phyloP scores from a whole-genome alignment of 768 basidiomycete species.

The Chalciporus pseudorubinellus region DNA sequence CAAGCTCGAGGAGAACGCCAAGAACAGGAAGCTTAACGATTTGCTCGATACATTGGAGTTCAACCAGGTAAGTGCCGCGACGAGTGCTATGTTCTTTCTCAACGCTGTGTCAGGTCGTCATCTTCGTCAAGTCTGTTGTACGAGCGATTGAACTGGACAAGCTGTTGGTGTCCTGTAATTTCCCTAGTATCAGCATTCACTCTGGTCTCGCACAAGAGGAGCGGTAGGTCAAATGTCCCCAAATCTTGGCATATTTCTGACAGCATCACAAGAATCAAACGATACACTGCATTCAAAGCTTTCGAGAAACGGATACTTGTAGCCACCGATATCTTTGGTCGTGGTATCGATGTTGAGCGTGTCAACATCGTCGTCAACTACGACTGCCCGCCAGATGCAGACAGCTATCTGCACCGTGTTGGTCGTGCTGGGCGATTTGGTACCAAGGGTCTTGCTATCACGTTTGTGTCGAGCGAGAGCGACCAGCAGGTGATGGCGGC shows the following conservation, averaged over 20 bases:
- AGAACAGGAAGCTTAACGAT: constrained; percentile 97
- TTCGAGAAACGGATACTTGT: constrained; percentile 99
- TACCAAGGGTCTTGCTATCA: constrained; percentile 98
- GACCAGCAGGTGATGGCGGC: constrained; percentile 93
- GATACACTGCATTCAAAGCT: constrained; percentile 97
- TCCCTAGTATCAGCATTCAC: constrained; percentile 97
- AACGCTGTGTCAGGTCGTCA: constrained; percentile 72
- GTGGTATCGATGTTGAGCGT: constrained; percentile 99
- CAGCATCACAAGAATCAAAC: constrained; percentile 64
- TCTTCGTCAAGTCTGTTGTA: constrained; percentile 98
- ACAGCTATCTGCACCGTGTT: constrained; percentile 98
- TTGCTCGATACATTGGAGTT: constrained; percentile 94
- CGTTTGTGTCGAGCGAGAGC: constrained; percentile 88
- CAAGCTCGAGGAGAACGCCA: constrained; percentile 90
- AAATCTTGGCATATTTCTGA: too few relatives aligned
- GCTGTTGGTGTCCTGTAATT: constrained; percentile 93
- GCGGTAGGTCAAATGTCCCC: too few relatives aligned
- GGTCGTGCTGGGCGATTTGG: constrained; percentile 99
- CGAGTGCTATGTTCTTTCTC: background rate
- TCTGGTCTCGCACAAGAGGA: constrained; percentile 94
- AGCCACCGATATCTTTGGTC: constrained; percentile 98
- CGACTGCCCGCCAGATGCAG: constrained; percentile 94
- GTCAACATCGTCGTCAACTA: constrained; percentile 99
- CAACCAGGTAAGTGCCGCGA: constrained; percentile 70
- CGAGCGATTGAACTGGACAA: constrained; percentile 97